A percentile compares a stretch with the other conserved stretches of the same genome.
Evolutionary conservation across 345 rosid species (phyloP).

Genomic region (Noccaea caerulescens): DNA sequence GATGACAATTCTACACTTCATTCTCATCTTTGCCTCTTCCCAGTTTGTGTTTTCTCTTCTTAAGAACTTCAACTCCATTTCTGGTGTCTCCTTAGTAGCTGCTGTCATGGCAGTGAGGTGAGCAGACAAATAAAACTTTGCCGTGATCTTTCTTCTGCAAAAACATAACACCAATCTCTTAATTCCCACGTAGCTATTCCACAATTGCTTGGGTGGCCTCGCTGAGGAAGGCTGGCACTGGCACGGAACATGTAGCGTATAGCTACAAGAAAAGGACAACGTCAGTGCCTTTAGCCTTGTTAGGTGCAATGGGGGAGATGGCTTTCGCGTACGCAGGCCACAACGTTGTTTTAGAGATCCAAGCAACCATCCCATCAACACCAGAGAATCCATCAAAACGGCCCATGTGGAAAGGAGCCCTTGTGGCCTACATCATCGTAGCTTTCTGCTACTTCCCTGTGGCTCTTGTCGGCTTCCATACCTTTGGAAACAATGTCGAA

Average conservation of each 20-base stretch:
- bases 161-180: too few relatives aligned
- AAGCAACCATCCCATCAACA: conserved; percentile 90
- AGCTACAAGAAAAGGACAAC: conserved; percentile 41
- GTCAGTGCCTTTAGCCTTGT: conserved; percentile 55
- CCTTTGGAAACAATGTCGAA: conserved; percentile 56
- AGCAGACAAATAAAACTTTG: too few relatives aligned
- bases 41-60: conserved; percentile 76
- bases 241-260: conserved; percentile 49
- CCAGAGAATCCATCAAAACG: conserved; percentile 77
- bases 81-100: conserved; percentile 76
- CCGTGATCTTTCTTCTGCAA: too few relatives aligned
- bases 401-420: conserved; percentile 82
- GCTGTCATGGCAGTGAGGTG: conserved; percentile 79
- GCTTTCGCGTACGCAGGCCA: conserved; percentile 89
- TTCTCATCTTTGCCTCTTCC: conserved; percentile 73
- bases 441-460: conserved; percentile 91
- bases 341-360: conserved; percentile 84
- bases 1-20: conserved; percentile 57
- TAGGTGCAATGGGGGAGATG: conserved; percentile 66
- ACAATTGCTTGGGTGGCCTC: conserved; percentile 86
- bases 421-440: conserved; percentile 66
- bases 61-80: conserved; percentile 80
- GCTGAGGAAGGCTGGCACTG: conserved; percentile 40
- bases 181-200: conserved; percentile 52
- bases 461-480: conserved; percentile 58